Base-by-base conservation (phyloP, 2,329 filamentous ascomycete species). In the Alternaria burnsii region DNA sequence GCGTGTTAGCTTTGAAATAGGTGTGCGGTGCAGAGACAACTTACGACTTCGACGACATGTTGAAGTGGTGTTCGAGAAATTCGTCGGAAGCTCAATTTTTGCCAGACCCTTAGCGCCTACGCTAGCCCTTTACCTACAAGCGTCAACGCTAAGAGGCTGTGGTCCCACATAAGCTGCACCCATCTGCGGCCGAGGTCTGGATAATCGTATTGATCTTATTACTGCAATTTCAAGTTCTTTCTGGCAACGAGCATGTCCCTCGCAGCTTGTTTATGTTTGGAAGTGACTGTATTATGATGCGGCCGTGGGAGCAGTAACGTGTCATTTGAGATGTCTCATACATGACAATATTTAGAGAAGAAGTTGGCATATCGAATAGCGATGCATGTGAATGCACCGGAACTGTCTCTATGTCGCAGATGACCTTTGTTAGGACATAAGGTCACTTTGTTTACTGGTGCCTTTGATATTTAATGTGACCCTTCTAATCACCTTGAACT, bases 21-120 rank as follows among this genome's bases (percentile, higher is more conserved):
- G 92, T 82, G 43, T 12, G 52, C 36, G 36, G 38, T 34, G 47
- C 40, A 30, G 36, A 44, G 56, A 14, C 9, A 85, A 90, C 89
- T 85, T 87, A 86, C 85, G 83, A 80, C 82, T 86, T 82, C 81
- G 81, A 80, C 72, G 73, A 72, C 67, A 75, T 76, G 57, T 68
- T 65, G 66, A 52, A 65, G 67, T 58, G 59, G 59, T 62, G 88
- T 56, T 87, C 94, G 68, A 61, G 22, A 50, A 58, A 58, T 91
- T 66, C 58, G 59, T 54, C 55, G 59, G 55, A 65, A 63, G 61
- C 66, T 66, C 56, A 58, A 62, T 50, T 69, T 66, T 61, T 43
- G 53, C 52, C 62, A 59, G 47, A 43, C 36, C 43, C 36, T 55
- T 63, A 67, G 64, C 55, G 59, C 30, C 4, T 1, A 22, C 48